Evolutionary conservation across 495 filamentous ascomycete genomes (phyloP).

Genomic region (Astrothelium subdiscretum): DNA sequence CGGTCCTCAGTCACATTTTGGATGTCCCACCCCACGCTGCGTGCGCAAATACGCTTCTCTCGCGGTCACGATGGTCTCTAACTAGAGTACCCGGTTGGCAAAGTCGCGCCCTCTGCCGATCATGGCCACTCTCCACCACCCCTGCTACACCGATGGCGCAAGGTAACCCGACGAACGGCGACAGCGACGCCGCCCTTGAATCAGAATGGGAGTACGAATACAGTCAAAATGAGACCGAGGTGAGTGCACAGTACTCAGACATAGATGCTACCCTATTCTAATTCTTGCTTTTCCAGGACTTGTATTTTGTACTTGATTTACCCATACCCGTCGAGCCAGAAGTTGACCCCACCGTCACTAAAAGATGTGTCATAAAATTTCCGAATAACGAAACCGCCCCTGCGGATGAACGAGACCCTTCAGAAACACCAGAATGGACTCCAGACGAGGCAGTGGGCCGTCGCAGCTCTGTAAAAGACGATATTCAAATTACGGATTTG

Average conservation of each 20-base stretch:
- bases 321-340: background rate
- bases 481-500: slow-evolving; percentile 71
- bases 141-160: background rate
- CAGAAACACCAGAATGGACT: background rate
- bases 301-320: slow-evolving; percentile 30
- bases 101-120: background rate
- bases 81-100: background rate
- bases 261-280: background rate
- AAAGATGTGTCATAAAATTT: background rate
- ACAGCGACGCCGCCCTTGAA: slow-evolving; percentile 13
- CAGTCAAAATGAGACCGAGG: slow-evolving; percentile 45
- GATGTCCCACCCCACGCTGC: no score
- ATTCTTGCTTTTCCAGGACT: slow-evolving; percentile 12
- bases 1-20: no score
- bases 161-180: background rate
- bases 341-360: background rate
- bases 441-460: background rate
- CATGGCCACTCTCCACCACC: background rate
- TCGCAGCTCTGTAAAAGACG: slow-evolving; percentile 7
- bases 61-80: background rate
- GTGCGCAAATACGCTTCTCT: background rate
- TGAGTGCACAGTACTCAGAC: slow-evolving; percentile 11
- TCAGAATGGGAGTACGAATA: slow-evolving; percentile 56
- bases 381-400: background rate
- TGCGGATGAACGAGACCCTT: background rate